phyloP scores from a whole-genome alignment of 257 asterid genomes.

The Salvia splendens region DNA sequence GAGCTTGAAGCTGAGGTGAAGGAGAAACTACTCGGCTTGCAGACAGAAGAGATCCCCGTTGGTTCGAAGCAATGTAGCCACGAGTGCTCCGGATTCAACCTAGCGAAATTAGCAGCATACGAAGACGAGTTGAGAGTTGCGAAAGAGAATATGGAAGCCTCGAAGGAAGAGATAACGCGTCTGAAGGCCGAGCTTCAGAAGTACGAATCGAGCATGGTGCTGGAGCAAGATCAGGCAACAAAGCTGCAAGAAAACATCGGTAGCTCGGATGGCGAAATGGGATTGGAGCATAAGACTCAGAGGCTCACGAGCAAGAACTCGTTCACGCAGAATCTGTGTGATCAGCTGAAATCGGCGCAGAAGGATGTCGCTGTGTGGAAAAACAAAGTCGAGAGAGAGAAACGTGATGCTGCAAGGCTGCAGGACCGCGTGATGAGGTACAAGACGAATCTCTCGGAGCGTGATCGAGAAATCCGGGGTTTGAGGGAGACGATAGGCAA shows the following conservation, averaged over 20 bases:
- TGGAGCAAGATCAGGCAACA: constrained; percentile 23
- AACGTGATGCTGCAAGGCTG: constrained; percentile 63
- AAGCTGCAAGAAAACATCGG: constrained; percentile 37
- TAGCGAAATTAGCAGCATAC: constrained; percentile 43
- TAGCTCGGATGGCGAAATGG: constrained; percentile 39
- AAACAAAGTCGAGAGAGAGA: constrained; percentile 60
- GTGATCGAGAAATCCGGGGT: constrained; percentile 81
- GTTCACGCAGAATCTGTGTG: constrained; percentile 44
- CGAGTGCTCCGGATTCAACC: constrained; percentile 38
- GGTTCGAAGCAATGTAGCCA: constrained; percentile 29
- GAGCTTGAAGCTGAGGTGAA: constrained; percentile 64
- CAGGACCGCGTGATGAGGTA: constrained; percentile 73
- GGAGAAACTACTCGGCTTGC: constrained; percentile 56
- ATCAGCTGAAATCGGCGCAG: constrained; percentile 58
- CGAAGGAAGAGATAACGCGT: constrained; percentile 59
- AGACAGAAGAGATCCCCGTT: constrained; percentile 37
- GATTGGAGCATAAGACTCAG: constrained; percentile 38
- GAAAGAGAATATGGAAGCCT: constrained; percentile 50
- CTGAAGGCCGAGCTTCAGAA: constrained; percentile 60
- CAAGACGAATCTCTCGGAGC: constrained; percentile 67
- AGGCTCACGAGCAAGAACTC: constrained; percentile 45
- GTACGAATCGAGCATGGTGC: constrained; percentile 32
- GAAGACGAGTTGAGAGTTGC: constrained; percentile 67
- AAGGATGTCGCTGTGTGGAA: constrained; percentile 61
- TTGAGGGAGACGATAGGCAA: constrained; percentile 67